These are phyloP conservation scores for Rhodotorula sp. DNA, from an alignment of 1,284 basidiomycete genomes.

Conservation along the genomic window DNA sequence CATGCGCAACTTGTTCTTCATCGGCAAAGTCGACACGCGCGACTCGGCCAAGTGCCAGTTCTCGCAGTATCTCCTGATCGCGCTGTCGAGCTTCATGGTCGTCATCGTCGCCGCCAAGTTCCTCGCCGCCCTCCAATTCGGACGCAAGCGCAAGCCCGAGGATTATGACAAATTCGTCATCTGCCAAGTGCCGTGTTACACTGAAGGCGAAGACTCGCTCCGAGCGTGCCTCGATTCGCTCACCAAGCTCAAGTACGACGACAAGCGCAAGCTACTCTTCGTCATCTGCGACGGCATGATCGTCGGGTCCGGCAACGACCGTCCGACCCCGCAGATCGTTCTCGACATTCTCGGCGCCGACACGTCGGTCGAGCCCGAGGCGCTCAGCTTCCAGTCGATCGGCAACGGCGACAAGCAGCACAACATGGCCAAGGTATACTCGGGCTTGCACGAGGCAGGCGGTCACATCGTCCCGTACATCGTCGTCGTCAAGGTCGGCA, in stretches of 20 bases:
- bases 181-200: constrained; percentile 69
- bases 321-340: constrained; percentile 67
- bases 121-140: constrained; percentile 87
- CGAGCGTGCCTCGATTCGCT: constrained; percentile 90
- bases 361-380: constrained; percentile 88
- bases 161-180: constrained; percentile 98
- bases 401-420: constrained; percentile 95
- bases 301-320: constrained; percentile 70
- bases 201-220: constrained; percentile 72
- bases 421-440: constrained; percentile 98
- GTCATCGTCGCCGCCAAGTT: constrained; percentile 98
- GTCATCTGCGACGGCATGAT: constrained; percentile 99
- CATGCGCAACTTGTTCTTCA: constrained; percentile 85
- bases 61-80: constrained; percentile 86
- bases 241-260: constrained; percentile 91
- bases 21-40: constrained; percentile 88
- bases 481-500: constrained; percentile 91
- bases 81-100: constrained; percentile 88
- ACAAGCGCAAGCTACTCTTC: constrained; percentile 93
- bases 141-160: constrained; percentile 77
- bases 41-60: constrained; percentile 88
- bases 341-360: constrained; percentile 95
- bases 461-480: constrained; percentile 86
- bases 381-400: constrained; percentile 86
- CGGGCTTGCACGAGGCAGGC: constrained; percentile 86